Conservation (phyloP, 371 early-diverging fungal species). For the Zopfochytrium polystomum region DNA sequence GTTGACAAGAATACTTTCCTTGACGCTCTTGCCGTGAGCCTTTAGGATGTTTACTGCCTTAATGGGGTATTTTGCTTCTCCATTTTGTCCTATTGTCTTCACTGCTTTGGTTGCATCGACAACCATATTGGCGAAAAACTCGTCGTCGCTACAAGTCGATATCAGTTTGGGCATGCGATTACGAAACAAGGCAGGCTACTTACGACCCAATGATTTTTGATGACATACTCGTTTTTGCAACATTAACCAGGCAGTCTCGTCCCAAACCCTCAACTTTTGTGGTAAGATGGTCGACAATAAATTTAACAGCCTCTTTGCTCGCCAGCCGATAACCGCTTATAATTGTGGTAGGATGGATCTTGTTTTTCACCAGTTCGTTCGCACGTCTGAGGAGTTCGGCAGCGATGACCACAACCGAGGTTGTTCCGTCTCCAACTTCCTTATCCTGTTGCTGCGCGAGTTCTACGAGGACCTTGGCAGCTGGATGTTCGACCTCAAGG, state of each 20-base stretch:
- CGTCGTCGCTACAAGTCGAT: constrained; percentile 67
- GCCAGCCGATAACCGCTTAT: constrained; percentile 98
- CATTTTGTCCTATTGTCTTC: constrained; percentile 78
- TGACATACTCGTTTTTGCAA: constrained; percentile 98
- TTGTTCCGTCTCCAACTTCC: constrained; percentile 99
- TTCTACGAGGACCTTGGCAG: constrained; percentile 96
- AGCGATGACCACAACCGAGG: constrained; percentile 99
- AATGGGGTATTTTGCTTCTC: constrained; percentile 93
- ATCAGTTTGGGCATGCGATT: background rate
- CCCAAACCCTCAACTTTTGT: constrained; percentile 90
- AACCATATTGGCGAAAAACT: constrained; percentile 95
- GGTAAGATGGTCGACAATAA: constrained; percentile 95
- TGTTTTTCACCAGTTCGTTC: constrained; percentile 95
- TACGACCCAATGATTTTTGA: constrained; percentile 92
- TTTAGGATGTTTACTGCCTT: constrained; percentile 98
- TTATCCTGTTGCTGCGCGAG: constrained; percentile 99
- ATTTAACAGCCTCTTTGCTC: constrained; percentile 97
- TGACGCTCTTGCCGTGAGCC: constrained; percentile 95
- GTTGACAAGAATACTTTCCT: constrained; percentile 86
- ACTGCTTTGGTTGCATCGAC: constrained; percentile 95
- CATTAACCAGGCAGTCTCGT: constrained; percentile 89
- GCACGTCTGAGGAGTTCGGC: constrained; percentile 96
- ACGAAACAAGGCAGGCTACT: constrained; percentile 10
- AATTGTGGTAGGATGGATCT: constrained; percentile 98
- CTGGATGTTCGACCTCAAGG: constrained; percentile 98